Conservation (phyloP, 2,329 filamentous ascomycete species). For the Clonostachys byssicola region DNA sequence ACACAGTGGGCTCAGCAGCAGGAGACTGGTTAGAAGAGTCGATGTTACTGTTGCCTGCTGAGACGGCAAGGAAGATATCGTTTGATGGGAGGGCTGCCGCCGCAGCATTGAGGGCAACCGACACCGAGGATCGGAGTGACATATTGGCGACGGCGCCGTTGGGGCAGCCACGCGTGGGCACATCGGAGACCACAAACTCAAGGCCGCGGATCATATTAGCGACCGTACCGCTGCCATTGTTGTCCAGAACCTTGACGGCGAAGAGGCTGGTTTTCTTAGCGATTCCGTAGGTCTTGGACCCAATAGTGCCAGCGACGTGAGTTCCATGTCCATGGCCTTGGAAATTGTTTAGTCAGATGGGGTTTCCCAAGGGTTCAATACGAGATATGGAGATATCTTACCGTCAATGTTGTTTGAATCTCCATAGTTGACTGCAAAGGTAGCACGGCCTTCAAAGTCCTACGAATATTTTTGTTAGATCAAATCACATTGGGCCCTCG, state of each 20-base stretch:
- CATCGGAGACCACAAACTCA: conserved; percentile 22
- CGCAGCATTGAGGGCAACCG: conserved; percentile 18
- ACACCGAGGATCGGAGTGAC: conserved; percentile 25
- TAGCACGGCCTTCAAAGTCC: conserved; percentile 11
- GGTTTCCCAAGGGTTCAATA: background rate
- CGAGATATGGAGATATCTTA: conserved; percentile 1
- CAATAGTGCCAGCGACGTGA: conserved; percentile 14
- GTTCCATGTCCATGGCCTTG: conserved; percentile 36
- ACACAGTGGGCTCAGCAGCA: conserved; percentile 8
- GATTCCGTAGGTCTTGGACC: conserved; percentile 11
- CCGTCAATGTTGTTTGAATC: conserved; percentile 5
- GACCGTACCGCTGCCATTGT: conserved; percentile 3
- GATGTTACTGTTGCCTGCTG: conserved; percentile 9
- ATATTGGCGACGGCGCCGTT: conserved; percentile 34
- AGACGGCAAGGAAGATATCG: conserved; percentile 8
- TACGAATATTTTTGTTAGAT: background rate
- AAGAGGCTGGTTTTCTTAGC: conserved; percentile 31
- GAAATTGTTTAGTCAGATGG: conserved; percentile 26
- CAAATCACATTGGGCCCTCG: too few relatives aligned
- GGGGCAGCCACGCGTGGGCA: conserved; percentile 11
- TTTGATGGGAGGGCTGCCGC: conserved; percentile 18
- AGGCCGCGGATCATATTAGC: conserved; percentile 17
- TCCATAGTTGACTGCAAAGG: conserved; percentile 4
- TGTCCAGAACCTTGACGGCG: conserved; percentile 32
- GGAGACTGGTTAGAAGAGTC: conserved; percentile 6